Base-by-base conservation (phyloP, 1,139 yeast species). In the Arxiozyma telluris region DNA sequence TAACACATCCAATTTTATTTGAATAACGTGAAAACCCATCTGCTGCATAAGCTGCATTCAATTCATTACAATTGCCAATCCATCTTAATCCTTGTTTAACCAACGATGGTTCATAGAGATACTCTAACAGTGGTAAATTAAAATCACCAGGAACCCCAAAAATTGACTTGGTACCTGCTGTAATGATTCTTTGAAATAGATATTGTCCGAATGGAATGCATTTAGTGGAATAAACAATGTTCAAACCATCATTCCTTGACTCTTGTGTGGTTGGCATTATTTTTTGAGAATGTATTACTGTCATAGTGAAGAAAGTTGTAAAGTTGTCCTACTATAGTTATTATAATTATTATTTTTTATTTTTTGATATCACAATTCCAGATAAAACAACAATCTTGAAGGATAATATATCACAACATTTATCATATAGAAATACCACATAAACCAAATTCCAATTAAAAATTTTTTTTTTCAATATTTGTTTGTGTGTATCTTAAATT, bases 11-110 rank as follows among this genome's bases (percentile, higher is more conserved):
- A 56, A 82, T 72, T 2, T 83, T 80, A 23, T 81, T 75, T 57
- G 82, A 81, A 59, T 81, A 77, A 58, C 89, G 75, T 27, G 86
- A 77, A 67, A 83, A 83, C 1, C 88, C 89, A 63, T 83, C 87
- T 12, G 83, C 84, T 8, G 84, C 76, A 60, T 83, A 83, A 23
- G 85, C 86, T 8, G 79, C 76, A 61, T 78, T 78, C 54, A 78
- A 62, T 60, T 78, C 82, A 64, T 83, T 84, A 66, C 86, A 82
- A 51, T 76, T 77, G 49, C 80, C 79, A 55, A 76, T 68, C 70
- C 81, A 68, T 54, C 60, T 59, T 67, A 58, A 64, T 63, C 62
- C 61, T 58, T 50, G 64, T 45, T 52, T 50, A 7, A 57, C 39
- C 27, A 60, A 53, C 7, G 57, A 50, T 4, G 61, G 62, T 17